phyloP scores from a whole-genome alignment of 495 filamentous ascomycete species.

The Aspergillus campestris region DNA sequence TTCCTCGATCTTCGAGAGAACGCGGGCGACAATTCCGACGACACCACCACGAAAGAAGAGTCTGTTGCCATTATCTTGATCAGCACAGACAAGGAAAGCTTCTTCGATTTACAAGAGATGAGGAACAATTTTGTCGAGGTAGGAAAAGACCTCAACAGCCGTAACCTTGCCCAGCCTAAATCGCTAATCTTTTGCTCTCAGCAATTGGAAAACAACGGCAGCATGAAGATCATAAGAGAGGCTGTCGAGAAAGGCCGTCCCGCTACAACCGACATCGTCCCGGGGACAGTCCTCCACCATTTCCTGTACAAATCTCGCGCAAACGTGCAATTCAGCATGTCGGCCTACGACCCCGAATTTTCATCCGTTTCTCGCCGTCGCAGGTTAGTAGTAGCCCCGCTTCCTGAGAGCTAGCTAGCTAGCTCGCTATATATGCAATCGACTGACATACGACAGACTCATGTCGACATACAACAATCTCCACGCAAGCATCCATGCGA shows the following conservation, averaged over 20 bases:
- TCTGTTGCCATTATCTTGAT: conserved; percentile 89
- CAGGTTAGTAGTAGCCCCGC: conserved; percentile 30
- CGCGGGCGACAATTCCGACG: conserved; percentile 19
- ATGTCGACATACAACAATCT: conserved; percentile 78
- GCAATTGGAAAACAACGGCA: conserved; percentile 67
- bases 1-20: conserved; percentile 54
- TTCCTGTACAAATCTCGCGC: conserved; percentile 89
- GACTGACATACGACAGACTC: conserved; percentile 37
- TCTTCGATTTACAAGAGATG: conserved; percentile 84
- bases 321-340: conserved; percentile 95
- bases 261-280: conserved; percentile 61
- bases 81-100: conserved; percentile 83
- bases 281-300: conserved; percentile 72
- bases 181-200: conserved; percentile 6
- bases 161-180: not conserved
- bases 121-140: conserved; percentile 67
- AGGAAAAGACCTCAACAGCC: conserved; percentile 3
- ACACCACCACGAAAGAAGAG: conserved; percentile 48
- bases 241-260: conserved; percentile 67
- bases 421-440: conserved; percentile 1
- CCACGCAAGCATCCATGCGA: conserved; percentile 75
- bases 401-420: not conserved
- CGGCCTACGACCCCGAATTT: conserved; percentile 68
- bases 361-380: conserved; percentile 53
- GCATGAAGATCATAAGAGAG: conserved; percentile 62